Percentiles rank a stretch among this genome's conserved stretches.
Evolutionary conservation across 371 early-diverging fungal species (phyloP).

Genomic region (Rhizomucor miehei): DNA sequence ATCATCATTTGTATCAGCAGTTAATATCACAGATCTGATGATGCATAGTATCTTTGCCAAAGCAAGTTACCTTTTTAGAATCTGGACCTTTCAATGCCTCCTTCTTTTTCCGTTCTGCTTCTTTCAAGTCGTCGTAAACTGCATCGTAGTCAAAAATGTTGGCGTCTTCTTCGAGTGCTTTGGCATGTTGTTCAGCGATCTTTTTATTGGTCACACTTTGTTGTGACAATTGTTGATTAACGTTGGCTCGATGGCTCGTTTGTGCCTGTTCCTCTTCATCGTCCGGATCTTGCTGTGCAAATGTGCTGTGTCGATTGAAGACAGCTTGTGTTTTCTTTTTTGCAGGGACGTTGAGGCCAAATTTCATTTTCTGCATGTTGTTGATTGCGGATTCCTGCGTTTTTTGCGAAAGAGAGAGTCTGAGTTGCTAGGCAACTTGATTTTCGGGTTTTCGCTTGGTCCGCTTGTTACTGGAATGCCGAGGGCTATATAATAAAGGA

Average conservation of each 20-base stretch:
- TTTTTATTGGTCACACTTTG: constrained; percentile 33
- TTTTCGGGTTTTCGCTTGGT: too few relatives aligned
- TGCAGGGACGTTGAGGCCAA: constrained; percentile 37
- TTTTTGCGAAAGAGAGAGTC: too few relatives aligned
- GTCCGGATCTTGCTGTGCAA: constrained; percentile 20
- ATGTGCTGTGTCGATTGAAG: constrained; percentile 17
- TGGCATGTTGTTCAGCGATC: constrained; percentile 50
- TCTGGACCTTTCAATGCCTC: constrained; percentile 36
- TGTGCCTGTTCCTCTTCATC: constrained; percentile 12
- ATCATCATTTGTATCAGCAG: not conserved
- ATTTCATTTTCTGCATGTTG: constrained; percentile 28
- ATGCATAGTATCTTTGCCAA: not conserved
- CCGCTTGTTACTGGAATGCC: too few relatives aligned
- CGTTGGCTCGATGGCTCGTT: constrained; percentile 12
- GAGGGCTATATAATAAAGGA: too few relatives aligned
- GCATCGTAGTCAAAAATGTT: constrained; percentile 90
- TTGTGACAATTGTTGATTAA: constrained; percentile 34
- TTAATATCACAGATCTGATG: constrained; percentile 4
- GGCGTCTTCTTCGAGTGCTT: constrained; percentile 79
- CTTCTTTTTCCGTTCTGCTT: constrained; percentile 53
- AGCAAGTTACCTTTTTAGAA: constrained; percentile 19
- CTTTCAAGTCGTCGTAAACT: constrained; percentile 83
- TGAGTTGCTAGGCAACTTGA: too few relatives aligned
- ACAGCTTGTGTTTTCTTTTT: constrained; percentile 21
- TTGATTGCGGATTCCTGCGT: too few relatives aligned